Evolutionary conservation across 148 eudicot genomes (phyloP).

Genomic region (Mesembryanthemum crystallinum): DNA sequence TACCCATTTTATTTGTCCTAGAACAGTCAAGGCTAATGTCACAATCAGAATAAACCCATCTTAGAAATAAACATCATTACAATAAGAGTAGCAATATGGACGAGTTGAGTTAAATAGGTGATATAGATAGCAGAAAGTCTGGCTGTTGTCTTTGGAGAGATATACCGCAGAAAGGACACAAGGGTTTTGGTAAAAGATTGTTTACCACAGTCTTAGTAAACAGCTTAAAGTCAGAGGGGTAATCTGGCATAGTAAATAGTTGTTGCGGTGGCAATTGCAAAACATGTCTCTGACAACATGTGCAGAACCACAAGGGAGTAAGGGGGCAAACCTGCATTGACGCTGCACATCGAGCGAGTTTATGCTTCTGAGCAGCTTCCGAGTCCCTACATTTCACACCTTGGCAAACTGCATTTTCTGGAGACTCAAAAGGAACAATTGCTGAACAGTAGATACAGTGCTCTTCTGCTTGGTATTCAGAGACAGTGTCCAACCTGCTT

Average conservation of each 20-base stretch:
- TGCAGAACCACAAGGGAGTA: slow-evolving; percentile 71
- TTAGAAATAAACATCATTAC: no score
- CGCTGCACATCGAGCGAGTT: slow-evolving; percentile 58
- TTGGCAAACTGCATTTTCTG: slow-evolving; percentile 58
- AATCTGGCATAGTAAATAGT: slow-evolving; percentile 43
- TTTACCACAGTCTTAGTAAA: slow-evolving; percentile 18
- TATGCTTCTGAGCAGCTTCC: slow-evolving; percentile 46
- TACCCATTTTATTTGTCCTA: no score
- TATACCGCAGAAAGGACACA: slow-evolving; percentile 90
- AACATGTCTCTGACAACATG: slow-evolving; percentile 63
- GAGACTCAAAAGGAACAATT: slow-evolving; percentile 58
- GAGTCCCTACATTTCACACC: slow-evolving; percentile 25
- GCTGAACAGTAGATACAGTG: slow-evolving; percentile 65
- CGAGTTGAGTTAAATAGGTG: no score
- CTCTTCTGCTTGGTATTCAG: slow-evolving; percentile 44
- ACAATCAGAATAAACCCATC: no score
- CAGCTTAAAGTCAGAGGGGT: slow-evolving; percentile 39
- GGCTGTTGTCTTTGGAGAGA: slow-evolving; percentile 73
- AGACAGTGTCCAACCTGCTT: slow-evolving; percentile 32
- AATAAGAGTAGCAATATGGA: no score
- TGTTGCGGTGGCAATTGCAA: slow-evolving; percentile 51
- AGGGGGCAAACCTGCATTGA: slow-evolving; percentile 77
- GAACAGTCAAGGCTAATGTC: no score
- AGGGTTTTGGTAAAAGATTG: slow-evolving; percentile 38
- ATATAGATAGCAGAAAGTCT: neutral